phyloP scores from a whole-genome alignment of 345 rosid genomes.

The Arabidopsis arenosa region DNA sequence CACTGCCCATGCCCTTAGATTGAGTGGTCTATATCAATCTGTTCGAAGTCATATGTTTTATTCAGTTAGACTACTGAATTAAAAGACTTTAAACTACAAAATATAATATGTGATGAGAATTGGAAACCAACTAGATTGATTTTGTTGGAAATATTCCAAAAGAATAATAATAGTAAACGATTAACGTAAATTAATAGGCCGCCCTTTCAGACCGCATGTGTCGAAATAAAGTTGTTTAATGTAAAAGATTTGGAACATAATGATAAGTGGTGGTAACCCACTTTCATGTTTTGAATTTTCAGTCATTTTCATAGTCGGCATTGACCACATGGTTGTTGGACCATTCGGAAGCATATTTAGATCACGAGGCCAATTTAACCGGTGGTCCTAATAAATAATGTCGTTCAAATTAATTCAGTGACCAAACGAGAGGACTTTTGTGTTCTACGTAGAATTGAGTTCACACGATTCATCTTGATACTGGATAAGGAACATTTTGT shows the following conservation, averaged over 20 bases:
- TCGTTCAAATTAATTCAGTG: not conserved
- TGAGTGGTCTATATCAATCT: not conserved
- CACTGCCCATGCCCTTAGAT: no score
- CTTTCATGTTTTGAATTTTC: conserved; percentile 8
- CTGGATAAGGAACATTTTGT: no score
- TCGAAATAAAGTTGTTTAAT: conserved; percentile 8
- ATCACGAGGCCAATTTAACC: conserved; percentile 4
- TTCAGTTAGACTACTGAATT: not conserved
- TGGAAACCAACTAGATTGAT: not conserved
- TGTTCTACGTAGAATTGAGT: not conserved
- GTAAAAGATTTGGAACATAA: conserved; percentile 9
- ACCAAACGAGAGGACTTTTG: conserved; percentile 6
- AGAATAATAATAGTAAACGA: conserved; percentile 17
- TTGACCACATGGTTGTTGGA: conserved; percentile 16
- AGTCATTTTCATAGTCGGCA: not conserved
- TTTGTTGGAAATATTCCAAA: not conserved
- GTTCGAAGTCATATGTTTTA: not conserved
- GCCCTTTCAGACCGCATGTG: conserved; percentile 37
- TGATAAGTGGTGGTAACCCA: conserved; percentile 10
- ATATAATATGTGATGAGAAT: not conserved
- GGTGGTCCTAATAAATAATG: not conserved
- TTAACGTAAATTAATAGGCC: conserved; percentile 21
- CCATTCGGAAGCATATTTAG: not conserved
- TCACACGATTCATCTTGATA: conserved; percentile 12
- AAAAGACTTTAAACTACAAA: not conserved